These are phyloP conservation scores for Dictyostelium firmibasis DNA, from an alignment of 78 protist genomes.

Conservation along the genomic window DNA sequence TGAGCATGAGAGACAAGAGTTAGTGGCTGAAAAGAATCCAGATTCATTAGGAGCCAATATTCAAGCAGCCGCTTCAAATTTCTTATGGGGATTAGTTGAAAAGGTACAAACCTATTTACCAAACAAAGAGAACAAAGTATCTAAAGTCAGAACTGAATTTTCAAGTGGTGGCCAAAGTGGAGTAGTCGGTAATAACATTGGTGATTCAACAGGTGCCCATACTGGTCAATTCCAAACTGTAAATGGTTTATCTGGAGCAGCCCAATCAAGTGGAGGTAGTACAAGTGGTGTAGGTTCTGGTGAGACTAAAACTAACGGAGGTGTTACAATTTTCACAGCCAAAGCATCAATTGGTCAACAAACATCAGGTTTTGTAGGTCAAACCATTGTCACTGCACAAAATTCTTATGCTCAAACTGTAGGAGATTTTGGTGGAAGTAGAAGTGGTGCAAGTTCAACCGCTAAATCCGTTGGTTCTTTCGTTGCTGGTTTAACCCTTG, in stretches of 20 bases:
- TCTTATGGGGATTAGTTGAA: not conserved
- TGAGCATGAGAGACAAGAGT: not conserved
- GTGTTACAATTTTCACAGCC: not conserved
- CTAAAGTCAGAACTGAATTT: not conserved
- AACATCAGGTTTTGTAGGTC: not conserved
- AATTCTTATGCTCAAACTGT: not conserved
- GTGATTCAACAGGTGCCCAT: conserved; percentile 43
- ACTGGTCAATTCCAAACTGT: not conserved
- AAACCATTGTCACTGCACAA: conserved; percentile 5
- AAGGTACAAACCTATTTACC: not conserved
- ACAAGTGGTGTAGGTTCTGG: not conserved
- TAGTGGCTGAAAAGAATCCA: not conserved
- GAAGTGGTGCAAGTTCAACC: not conserved
- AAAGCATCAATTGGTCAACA: not conserved
- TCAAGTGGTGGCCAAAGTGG: conserved; percentile 25
- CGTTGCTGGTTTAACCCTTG: not conserved
- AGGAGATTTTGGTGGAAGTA: not conserved
- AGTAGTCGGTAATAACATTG: not conserved
- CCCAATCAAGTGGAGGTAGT: not conserved
- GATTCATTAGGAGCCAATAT: not conserved
- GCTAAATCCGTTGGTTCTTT: not conserved
- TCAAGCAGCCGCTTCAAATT: not conserved
- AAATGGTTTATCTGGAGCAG: not conserved
- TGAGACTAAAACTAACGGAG: not conserved
- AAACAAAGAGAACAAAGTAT: not conserved